Percentiles rank a stretch among this genome's conserved stretches.
phyloP scores from a whole-genome alignment of 2,329 filamentous ascomycete genomes.

The Davidsoniella eucalypti region DNA sequence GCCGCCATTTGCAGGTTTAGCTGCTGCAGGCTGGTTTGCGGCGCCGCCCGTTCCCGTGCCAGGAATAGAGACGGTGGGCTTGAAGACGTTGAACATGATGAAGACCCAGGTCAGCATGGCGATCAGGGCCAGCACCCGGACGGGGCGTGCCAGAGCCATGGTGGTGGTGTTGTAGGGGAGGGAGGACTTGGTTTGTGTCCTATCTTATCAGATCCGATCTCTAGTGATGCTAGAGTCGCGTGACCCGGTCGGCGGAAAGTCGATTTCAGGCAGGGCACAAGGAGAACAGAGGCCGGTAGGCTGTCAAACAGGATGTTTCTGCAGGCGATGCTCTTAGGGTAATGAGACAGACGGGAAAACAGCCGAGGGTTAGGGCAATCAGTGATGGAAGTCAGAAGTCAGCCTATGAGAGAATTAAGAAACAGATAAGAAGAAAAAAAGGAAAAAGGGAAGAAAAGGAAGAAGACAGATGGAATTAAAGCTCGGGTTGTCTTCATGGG shows the following conservation, averaged over 20 bases:
- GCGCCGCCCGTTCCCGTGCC: slow-evolving; percentile 21
- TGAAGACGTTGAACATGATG: slow-evolving; percentile 60
- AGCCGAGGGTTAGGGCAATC: neutral
- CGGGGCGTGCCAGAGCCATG: slow-evolving; percentile 76
- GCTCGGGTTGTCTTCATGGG: no score
- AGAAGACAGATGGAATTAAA: neutral
- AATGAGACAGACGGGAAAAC: neutral
- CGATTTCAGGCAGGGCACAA: no score
- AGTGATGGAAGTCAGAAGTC: neutral
- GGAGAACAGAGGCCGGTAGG: no score
- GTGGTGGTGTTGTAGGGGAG: slow-evolving; percentile 17
- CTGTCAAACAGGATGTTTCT: neutral
- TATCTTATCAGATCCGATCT: no score
- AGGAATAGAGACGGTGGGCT: slow-evolving; percentile 32
- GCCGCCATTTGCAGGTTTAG: neutral
- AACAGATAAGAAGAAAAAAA: neutral
- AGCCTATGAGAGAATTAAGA: neutral
- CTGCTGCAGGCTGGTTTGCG: slow-evolving; percentile 13
- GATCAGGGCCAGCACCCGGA: slow-evolving; percentile 59
- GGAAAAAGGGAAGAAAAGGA: slow-evolving; percentile 2
- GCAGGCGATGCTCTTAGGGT: neutral
- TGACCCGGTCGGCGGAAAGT: no score
- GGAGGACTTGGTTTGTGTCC: neutral
- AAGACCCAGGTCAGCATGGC: slow-evolving; percentile 62
- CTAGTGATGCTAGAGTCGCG: no score